These are phyloP conservation scores for Glarea lozoyensis DNA, from an alignment of 495 filamentous ascomycete species.

Conservation along the genomic window DNA sequence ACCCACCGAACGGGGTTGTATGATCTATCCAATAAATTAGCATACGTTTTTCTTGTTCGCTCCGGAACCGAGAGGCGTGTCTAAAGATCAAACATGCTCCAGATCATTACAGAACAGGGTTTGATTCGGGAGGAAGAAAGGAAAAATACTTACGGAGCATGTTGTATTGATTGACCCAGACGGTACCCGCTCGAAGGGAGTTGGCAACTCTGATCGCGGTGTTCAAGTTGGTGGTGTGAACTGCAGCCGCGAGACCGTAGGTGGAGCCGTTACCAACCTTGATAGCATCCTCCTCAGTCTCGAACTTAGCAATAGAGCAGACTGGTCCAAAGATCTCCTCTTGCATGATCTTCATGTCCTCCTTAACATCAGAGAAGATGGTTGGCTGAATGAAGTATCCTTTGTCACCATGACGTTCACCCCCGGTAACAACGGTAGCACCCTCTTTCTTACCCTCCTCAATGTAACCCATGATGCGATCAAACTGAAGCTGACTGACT, in stretches of 20 bases:
- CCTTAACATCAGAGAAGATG: constrained; percentile 83
- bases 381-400: constrained; percentile 98
- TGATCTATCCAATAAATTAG: too few relatives aligned
- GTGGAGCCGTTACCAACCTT: constrained; percentile 69
- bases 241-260: constrained; percentile 84
- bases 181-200: constrained; percentile 75
- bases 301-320: constrained; percentile 89
- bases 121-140: too few relatives aligned
- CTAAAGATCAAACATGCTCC: too few relatives aligned
- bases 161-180: constrained; percentile 96
- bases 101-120: too few relatives aligned
- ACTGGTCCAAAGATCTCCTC: constrained; percentile 99
- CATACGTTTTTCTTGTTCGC: too few relatives aligned
- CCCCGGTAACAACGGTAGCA: constrained; percentile 77
- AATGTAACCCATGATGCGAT: constrained; percentile 98
- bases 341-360: constrained; percentile 96
- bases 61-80: too few relatives aligned
- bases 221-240: constrained; percentile 91
- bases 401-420: constrained; percentile 78
- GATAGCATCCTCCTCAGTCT: constrained; percentile 77
- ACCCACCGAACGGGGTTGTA: constrained; percentile 82
- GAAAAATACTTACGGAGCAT: too few relatives aligned
- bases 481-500: constrained; percentile 89
- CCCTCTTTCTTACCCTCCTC: constrained; percentile 79
- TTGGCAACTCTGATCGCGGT: constrained; percentile 86